A percentile compares a stretch with the other conserved stretches of the same genome.
Evolutionary conservation across 1,284 basidiomycete species (phyloP).

Genomic region (Rhodofomes roseus): DNA sequence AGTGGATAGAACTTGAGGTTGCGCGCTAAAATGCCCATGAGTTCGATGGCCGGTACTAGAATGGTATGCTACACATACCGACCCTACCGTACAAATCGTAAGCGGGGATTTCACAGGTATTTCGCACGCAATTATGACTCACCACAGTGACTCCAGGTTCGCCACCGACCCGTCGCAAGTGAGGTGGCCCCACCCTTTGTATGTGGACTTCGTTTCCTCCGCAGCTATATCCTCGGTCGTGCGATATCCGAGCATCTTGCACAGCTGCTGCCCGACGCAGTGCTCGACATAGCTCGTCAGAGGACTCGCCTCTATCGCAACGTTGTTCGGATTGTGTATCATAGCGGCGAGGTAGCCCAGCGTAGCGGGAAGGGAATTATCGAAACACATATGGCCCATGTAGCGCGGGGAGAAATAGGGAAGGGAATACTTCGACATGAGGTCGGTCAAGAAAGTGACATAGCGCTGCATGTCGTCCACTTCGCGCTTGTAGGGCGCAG

Average conservation of each 20-base stretch:
- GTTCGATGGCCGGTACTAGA: background rate
- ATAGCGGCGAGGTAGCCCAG: constrained; percentile 36
- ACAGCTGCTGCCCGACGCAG: constrained; percentile 39
- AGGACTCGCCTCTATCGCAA: constrained; percentile 39
- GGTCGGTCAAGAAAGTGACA: constrained; percentile 10
- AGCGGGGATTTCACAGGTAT: background rate
- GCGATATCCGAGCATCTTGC: constrained; percentile 37
- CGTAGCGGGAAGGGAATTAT: constrained; percentile 35
- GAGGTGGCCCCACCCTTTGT: constrained; percentile 41
- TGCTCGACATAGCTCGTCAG: constrained; percentile 38
- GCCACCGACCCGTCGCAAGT: constrained; percentile 42
- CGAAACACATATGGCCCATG: constrained; percentile 38
- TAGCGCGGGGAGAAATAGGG: constrained; percentile 43
- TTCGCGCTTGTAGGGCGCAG: constrained; percentile 14
- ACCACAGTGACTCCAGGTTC: constrained; percentile 47
- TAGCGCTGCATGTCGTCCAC: constrained; percentile 13
- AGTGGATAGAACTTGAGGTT: constrained; percentile 41
- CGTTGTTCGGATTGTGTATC: constrained; percentile 43
- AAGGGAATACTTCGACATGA: constrained; percentile 27
- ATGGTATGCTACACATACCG: constrained; percentile 8
- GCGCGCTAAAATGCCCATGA: constrained; percentile 18
- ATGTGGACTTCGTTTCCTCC: constrained; percentile 4
- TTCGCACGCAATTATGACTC: constrained; percentile 6
- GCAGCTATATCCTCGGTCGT: constrained; percentile 1
- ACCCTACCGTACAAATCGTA: constrained; percentile 7